phyloP scores from a whole-genome alignment of 306 rosid species.

The Glycine tomentella region DNA sequence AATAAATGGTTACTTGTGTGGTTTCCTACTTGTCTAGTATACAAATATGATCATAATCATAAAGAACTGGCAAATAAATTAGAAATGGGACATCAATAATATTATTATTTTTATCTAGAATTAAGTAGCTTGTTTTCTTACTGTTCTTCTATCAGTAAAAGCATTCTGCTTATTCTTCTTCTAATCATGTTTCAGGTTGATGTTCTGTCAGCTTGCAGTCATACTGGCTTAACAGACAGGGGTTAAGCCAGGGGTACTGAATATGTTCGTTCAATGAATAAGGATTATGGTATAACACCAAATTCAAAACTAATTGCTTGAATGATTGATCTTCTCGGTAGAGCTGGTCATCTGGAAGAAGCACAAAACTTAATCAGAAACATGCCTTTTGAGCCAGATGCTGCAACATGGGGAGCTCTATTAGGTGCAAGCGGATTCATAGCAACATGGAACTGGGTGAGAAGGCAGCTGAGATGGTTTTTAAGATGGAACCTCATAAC shows the following conservation, averaged over 20 bases:
- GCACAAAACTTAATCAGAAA: slow-evolving; percentile 69
- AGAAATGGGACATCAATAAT: too few relatives aligned
- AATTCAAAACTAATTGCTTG: slow-evolving; percentile 79
- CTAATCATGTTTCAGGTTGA: slow-evolving; percentile 65
- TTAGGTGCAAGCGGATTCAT: slow-evolving; percentile 81
- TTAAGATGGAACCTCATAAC: slow-evolving; percentile 75
- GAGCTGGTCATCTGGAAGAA: slow-evolving; percentile 77
- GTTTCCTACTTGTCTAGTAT: too few relatives aligned
- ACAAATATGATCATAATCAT: too few relatives aligned
- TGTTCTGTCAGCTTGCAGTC: slow-evolving; percentile 85
- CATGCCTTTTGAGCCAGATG: slow-evolving; percentile 82
- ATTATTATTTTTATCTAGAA: too few relatives aligned
- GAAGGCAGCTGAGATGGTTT: slow-evolving; percentile 77
- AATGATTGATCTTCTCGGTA: slow-evolving; percentile 83
- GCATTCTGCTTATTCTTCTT: slow-evolving; percentile 36
- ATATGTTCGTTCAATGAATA: slow-evolving; percentile 68
- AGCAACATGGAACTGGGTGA: slow-evolving; percentile 74
- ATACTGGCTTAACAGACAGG: slow-evolving; percentile 72
- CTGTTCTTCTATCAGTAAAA: background rate
- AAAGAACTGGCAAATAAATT: too few relatives aligned
- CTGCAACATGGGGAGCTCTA: slow-evolving; percentile 89
- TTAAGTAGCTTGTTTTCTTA: too few relatives aligned
- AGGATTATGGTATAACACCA: slow-evolving; percentile 65
- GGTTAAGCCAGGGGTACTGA: too few relatives aligned
- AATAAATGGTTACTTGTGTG: too few relatives aligned